Percentiles rank a stretch among this genome's conserved stretches.
phyloP scores from a whole-genome alignment of 176 grass and related monocot species.

The Aegilops sharonensis region DNA sequence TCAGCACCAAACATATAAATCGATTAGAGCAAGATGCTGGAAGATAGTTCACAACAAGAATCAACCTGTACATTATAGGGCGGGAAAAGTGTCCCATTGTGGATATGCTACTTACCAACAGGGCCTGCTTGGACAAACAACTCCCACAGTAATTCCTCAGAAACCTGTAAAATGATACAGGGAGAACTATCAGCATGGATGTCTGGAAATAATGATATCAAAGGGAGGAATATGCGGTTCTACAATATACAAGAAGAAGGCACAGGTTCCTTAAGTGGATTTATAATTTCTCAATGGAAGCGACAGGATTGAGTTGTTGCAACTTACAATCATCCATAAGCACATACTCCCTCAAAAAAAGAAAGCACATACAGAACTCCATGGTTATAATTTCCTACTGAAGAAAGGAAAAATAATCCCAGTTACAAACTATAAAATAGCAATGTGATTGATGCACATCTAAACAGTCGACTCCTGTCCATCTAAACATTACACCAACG shows the following conservation, averaged over 20 bases:
- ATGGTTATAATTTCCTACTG: neutral
- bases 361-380: neutral
- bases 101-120: slow-evolving; percentile 70
- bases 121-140: slow-evolving; percentile 96
- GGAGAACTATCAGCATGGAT: slow-evolving; percentile 1
- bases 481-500: neutral
- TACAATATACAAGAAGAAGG: neutral
- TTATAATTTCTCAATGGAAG: neutral
- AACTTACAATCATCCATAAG: neutral
- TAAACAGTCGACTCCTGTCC: neutral
- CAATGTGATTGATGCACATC: neutral
- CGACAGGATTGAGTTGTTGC: neutral
- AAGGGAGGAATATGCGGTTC: neutral
- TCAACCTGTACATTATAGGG: neutral
- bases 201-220: neutral
- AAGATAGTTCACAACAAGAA: neutral
- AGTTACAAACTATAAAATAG: neutral
- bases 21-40: neutral
- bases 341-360: neutral
- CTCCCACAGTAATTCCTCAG: slow-evolving; percentile 89
- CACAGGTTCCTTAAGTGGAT: neutral
- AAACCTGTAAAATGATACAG: slow-evolving; percentile 46
- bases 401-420: neutral
- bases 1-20: slow-evolving; percentile 9
- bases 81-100: neutral